phyloP scores from a whole-genome alignment of 2,329 filamentous ascomycete species.

The Pseudogymnoascus sp. region DNA sequence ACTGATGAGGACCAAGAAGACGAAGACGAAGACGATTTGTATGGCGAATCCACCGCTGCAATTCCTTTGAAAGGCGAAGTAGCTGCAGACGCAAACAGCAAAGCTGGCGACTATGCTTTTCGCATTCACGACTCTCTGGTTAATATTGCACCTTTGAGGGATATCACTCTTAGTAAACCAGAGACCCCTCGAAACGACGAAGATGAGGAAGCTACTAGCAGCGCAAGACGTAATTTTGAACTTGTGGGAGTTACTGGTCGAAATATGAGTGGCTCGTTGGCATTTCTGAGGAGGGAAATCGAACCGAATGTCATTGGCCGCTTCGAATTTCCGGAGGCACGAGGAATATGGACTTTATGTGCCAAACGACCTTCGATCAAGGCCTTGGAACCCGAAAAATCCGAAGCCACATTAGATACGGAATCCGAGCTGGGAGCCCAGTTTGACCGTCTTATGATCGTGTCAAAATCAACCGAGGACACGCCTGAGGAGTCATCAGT shows the following conservation, averaged over 20 bases:
- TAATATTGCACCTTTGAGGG: slow-evolving; percentile 71
- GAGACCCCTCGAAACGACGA: slow-evolving; percentile 36
- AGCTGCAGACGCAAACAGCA: slow-evolving; percentile 30
- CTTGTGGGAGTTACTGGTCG: slow-evolving; percentile 54
- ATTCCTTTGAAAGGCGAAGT: slow-evolving; percentile 31
- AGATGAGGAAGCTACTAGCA: slow-evolving; percentile 35
- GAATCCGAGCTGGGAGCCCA: slow-evolving; percentile 52
- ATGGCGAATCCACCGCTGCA: slow-evolving; percentile 42
- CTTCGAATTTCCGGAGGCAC: slow-evolving; percentile 63
- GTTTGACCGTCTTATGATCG: slow-evolving; percentile 73
- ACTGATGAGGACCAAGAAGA: slow-evolving; percentile 46
- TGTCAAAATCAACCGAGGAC: slow-evolving; percentile 56
- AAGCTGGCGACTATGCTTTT: slow-evolving; percentile 61
- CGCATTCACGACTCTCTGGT: slow-evolving; percentile 66
- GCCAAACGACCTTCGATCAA: slow-evolving; percentile 60
- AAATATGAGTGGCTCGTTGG: slow-evolving; percentile 59
- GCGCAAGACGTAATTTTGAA: slow-evolving; percentile 48
- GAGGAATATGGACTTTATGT: slow-evolving; percentile 73
- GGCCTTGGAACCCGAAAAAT: slow-evolving; percentile 42
- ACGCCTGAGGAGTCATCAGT: slow-evolving; percentile 71
- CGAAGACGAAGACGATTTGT: slow-evolving; percentile 48
- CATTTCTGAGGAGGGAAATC: slow-evolving; percentile 69
- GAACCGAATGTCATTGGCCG: slow-evolving; percentile 62
- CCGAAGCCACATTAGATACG: slow-evolving; percentile 33
- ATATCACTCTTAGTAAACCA: slow-evolving; percentile 60